phyloP scores from a whole-genome alignment of 2,329 filamentous ascomycete species.

The Fusarium brevicatenulatum region DNA sequence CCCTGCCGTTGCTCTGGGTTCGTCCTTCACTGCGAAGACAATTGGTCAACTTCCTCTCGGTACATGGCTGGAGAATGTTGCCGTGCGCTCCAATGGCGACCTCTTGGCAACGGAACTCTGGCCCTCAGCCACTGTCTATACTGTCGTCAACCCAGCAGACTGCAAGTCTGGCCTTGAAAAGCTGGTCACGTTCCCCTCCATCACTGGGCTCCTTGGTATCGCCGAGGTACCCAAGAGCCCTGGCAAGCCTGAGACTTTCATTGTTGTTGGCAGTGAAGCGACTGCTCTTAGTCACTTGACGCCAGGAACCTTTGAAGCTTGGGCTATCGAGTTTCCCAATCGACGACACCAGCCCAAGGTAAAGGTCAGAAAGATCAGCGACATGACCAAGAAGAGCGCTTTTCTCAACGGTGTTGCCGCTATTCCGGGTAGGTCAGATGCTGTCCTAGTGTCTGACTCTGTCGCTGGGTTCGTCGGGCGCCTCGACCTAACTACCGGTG shows the following conservation, averaged over 20 bases:
- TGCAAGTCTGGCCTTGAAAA: not conserved
- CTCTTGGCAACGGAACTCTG: constrained; percentile 1
- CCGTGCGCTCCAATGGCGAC: not conserved
- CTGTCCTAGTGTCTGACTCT: constrained; percentile 9
- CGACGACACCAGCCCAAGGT: not conserved
- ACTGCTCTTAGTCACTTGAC: constrained; percentile 3
- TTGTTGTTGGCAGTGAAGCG: constrained; percentile 8
- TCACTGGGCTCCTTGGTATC: constrained; percentile 3
- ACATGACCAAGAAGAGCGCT: constrained; percentile 3
- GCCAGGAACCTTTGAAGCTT: constrained; percentile 10
- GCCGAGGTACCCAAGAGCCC: not conserved
- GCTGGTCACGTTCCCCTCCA: not conserved
- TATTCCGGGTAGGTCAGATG: not conserved
- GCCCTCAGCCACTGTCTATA: constrained; percentile 1
- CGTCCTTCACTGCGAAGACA: not conserved
- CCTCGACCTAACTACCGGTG: not conserved
- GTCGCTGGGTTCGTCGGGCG: constrained; percentile 1
- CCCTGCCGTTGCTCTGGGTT: not conserved
- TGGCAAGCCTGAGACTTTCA: constrained; percentile 1
- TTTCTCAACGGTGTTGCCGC: constrained; percentile 14
- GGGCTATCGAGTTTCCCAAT: not conserved
- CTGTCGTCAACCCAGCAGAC: not conserved
- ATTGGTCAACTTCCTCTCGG: not conserved
- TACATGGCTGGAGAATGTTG: not conserved
- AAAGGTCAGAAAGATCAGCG: constrained; percentile 1